These are phyloP conservation scores for Monilinia fructigena DNA, from an alignment of 2,329 filamentous ascomycete genomes.

Conservation along the genomic window DNA sequence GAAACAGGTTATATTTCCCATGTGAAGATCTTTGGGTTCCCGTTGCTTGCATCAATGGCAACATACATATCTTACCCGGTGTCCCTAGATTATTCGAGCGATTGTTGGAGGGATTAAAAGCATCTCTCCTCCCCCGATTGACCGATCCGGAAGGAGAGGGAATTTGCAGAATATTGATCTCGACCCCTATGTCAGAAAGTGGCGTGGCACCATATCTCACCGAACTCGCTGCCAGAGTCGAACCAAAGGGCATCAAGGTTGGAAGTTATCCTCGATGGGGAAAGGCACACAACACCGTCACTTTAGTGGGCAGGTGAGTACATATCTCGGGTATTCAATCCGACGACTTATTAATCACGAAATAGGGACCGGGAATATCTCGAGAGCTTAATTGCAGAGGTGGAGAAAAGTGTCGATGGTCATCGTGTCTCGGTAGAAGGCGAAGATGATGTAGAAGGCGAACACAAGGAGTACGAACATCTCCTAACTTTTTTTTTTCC, in stretches of 20 bases:
- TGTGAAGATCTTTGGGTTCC: constrained; percentile 87
- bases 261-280: constrained; percentile 95
- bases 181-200: constrained; percentile 85
- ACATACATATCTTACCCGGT: constrained; percentile 89
- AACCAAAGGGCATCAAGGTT: constrained; percentile 79
- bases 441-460: constrained; percentile 55
- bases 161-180: constrained; percentile 75
- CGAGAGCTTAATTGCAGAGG: constrained; percentile 75
- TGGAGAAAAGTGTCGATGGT: constrained; percentile 74
- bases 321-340: neutral
- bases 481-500: neutral
- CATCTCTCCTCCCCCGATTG: constrained; percentile 66
- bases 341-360: constrained; percentile 14
- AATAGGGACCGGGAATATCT: constrained; percentile 69
- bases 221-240: constrained; percentile 70
- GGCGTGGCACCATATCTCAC: constrained; percentile 80
- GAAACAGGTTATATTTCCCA: constrained; percentile 79
- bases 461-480: constrained; percentile 26
- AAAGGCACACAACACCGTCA: constrained; percentile 84
- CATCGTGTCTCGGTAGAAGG: constrained; percentile 68
- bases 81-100: constrained; percentile 80
- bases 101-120: constrained; percentile 74
- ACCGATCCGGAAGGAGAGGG: constrained; percentile 79
- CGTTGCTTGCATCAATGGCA: constrained; percentile 83
- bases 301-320: constrained; percentile 66